Base-by-base conservation (phyloP, 2,329 filamentous ascomycete genomes). In the Lecanoromycetidae sp. region DNA sequence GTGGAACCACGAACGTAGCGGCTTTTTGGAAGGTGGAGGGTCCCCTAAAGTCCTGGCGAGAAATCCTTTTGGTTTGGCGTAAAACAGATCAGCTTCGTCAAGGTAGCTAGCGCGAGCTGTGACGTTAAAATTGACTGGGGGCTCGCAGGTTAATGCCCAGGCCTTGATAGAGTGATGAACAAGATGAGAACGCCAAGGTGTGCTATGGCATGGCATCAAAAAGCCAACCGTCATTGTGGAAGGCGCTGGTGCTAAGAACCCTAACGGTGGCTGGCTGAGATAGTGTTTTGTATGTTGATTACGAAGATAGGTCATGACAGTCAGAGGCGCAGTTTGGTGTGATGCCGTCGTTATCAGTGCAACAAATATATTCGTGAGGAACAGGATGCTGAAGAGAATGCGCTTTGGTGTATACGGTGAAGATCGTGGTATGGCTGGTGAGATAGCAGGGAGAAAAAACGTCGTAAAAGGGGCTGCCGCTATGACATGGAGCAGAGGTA, bases 151-250 rank as follows among this genome's bases (percentile, higher is more conserved):
- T 13, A 96, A 70, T 0, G 88, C 90, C 71, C 88, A 88, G 3
- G 87, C 87, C 49, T 77, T 67, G 44, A 95, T 78, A 25, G 70
- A 67, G 0, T 85, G 77, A 59, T 91, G 77, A 51, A 93, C 71
- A 32, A 96, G 74, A 59, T 93, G 84, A 13, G 83, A 87, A 57
- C 88, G 83, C 90, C 91, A 96, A 2, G 91, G 90, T 0, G 90
- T 96, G 55, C 84, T 85, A 70, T 98, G 91, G 66, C 91, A 98
- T 8, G 91, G 91, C 75, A 88, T 94, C 20, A 98, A 74, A 66
- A 96, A 95, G 17, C 83, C 82, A 27, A 81, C 69, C 3, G 74
- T 74, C 23, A 74, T 72, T 17, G 60, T 59, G 2, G 59, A 57
- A 55, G 20, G 57, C 50, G 34, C 60, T 36, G 42, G 44, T 26